Evolutionary conservation across 495 filamentous ascomycete genomes (phyloP).

Genomic region (Collariella sp.): DNA sequence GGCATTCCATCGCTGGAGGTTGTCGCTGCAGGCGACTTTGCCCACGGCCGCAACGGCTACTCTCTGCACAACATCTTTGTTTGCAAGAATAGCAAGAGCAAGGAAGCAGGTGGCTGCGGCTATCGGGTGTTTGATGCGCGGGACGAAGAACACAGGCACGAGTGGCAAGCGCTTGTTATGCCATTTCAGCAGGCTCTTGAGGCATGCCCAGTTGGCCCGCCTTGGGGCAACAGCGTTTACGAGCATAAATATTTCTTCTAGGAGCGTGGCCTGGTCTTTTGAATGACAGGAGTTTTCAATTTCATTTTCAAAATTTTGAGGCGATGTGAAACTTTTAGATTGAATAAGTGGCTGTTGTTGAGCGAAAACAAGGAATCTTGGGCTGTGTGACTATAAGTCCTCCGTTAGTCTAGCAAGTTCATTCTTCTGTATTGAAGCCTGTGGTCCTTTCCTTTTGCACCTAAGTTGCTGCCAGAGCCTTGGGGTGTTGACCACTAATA

Average conservation of each 20-base stretch:
- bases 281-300: no score
- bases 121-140: neutral
- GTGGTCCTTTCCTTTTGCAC: no score
- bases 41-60: neutral
- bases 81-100: neutral
- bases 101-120: neutral
- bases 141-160: neutral
- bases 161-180: neutral
- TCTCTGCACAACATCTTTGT: neutral
- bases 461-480: no score
- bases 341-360: no score
- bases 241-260: no score
- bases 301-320: no score
- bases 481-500: neutral
- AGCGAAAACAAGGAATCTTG: no score
- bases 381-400: no score
- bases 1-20: neutral
- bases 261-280: no score
- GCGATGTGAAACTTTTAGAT: no score
- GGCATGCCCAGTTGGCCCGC: neutral
- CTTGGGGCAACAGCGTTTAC: neutral
- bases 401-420: no score
- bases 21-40: constrained; percentile 2
- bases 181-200: neutral
- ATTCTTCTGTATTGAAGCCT: no score